Percentiles rank a stretch among this genome's conserved stretches.
phyloP scores from a whole-genome alignment of 2,329 filamentous ascomycete species.

The Fusarium protoensiforme region DNA sequence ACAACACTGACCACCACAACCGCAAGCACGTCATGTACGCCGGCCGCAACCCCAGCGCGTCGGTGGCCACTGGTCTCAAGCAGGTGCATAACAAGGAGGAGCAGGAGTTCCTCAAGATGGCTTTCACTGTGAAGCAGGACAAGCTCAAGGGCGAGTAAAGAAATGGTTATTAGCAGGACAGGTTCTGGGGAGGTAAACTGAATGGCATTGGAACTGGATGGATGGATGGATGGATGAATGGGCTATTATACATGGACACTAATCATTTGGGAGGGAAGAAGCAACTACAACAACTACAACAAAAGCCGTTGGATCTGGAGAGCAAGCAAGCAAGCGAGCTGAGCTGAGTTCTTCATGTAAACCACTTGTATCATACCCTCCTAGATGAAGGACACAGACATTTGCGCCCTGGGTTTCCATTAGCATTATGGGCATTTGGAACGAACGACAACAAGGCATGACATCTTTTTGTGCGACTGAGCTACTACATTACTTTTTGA shows the following conservation, averaged over 20 bases:
- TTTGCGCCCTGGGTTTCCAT: conserved; percentile 37
- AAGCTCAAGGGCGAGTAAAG: conserved; percentile 75
- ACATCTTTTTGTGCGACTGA: conserved; percentile 31
- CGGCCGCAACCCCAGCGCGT: conserved; percentile 91
- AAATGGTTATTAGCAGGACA: background rate
- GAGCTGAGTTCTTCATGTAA: conserved; percentile 42
- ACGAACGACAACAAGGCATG: conserved; percentile 41
- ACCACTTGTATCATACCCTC: conserved; percentile 49
- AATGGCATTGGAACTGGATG: conserved; percentile 16
- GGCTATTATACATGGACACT: conserved; percentile 24
- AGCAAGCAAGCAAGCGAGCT: conserved; percentile 23
- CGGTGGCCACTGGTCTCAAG: conserved; percentile 94
- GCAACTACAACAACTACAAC: conserved; percentile 5
- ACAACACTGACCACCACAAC: conserved; percentile 92
- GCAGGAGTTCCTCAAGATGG: conserved; percentile 78
- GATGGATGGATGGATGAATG: background rate
- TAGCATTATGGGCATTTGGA: conserved; percentile 32
- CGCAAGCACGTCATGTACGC: conserved; percentile 98
- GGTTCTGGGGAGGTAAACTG: conserved; percentile 18
- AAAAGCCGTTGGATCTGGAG: conserved; percentile 37
- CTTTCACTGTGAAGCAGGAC: conserved; percentile 73
- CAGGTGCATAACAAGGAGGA: conserved; percentile 90
- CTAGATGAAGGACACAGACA: conserved; percentile 40
- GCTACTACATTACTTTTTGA: background rate
- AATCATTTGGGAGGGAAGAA: conserved; percentile 40